A percentile compares a stretch with the other conserved stretches of the same genome.
Evolutionary conservation across 1,284 basidiomycete genomes (phyloP).

Genomic region (Ceratobasidium sp.): DNA sequence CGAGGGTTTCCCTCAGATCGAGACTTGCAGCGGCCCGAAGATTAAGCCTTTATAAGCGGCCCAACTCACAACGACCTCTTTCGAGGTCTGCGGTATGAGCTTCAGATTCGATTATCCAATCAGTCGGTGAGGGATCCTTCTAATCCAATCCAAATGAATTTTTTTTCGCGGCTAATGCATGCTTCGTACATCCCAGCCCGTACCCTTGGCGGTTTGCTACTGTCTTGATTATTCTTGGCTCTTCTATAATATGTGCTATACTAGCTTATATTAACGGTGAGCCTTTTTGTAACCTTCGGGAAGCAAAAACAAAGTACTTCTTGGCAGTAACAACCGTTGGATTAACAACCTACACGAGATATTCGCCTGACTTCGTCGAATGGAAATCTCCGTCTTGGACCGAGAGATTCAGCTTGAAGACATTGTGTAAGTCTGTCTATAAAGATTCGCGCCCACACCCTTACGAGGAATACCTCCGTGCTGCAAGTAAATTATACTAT

Average conservation of each 20-base stretch:
- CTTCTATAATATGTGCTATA: background rate
- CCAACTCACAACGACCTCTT: no score
- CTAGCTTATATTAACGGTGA: background rate
- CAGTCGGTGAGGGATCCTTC: background rate
- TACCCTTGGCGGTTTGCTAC: background rate
- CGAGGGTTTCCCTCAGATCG: no score
- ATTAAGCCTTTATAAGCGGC: no score
- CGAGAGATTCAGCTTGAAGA: background rate
- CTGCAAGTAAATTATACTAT: background rate
- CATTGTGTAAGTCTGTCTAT: background rate
- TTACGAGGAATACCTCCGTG: background rate
- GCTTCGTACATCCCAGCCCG: background rate
- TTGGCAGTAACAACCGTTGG: background rate
- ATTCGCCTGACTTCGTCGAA: background rate
- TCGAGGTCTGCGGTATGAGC: background rate
- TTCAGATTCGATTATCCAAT: background rate
- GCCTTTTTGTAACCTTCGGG: background rate
- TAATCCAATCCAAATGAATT: no score
- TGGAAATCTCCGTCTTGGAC: background rate
- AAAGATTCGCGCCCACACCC: background rate
- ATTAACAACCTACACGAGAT: background rate
- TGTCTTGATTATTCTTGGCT: background rate
- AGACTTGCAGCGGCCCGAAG: no score
- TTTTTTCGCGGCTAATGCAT: no score
- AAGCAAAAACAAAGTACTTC: background rate